Percentiles rank a stretch among this genome's conserved stretches.
These are phyloP conservation scores for Diaporthe caulivora DNA, from an alignment of 2,329 filamentous ascomycete species.

Conservation along the genomic window DNA sequence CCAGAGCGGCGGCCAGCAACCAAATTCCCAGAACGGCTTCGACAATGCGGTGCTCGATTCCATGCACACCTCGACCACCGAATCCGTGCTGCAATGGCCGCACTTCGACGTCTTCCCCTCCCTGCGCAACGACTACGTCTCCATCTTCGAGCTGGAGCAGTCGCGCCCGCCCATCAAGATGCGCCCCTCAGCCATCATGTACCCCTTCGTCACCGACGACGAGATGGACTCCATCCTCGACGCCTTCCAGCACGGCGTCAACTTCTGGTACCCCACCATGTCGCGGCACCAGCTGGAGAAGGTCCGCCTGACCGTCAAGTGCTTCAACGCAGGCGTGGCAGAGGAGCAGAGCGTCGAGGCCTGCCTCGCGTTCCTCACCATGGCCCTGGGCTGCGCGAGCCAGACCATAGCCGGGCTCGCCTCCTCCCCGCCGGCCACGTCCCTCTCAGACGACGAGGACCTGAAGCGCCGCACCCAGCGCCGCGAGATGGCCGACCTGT, in stretches of 20 bases:
- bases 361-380: slow-evolving; percentile 59
- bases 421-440: not conserved
- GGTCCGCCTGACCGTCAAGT: slow-evolving; percentile 45
- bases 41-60: slow-evolving; percentile 63
- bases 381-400: slow-evolving; percentile 62
- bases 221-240: slow-evolving; percentile 57
- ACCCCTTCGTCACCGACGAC: slow-evolving; percentile 56
- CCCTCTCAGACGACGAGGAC: slow-evolving; percentile 45
- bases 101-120: slow-evolving; percentile 60
- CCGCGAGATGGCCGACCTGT: slow-evolving; percentile 55
- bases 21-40: slow-evolving; percentile 44
- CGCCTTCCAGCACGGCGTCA: slow-evolving; percentile 60
- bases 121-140: slow-evolving; percentile 56
- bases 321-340: slow-evolving; percentile 50
- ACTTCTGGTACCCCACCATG: slow-evolving; percentile 67
- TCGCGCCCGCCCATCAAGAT: slow-evolving; percentile 52
- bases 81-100: slow-evolving; percentile 64
- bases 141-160: slow-evolving; percentile 63
- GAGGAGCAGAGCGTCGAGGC: slow-evolving; percentile 53
- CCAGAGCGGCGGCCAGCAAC: slow-evolving; percentile 41
- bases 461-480: slow-evolving; percentile 48
- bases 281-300: slow-evolving; percentile 53
- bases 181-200: slow-evolving; percentile 49
- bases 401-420: slow-evolving; percentile 52
- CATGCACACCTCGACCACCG: slow-evolving; percentile 63